Conservation (phyloP, 805 yeast genomes). For the Monosporozyma unispora region DNA sequence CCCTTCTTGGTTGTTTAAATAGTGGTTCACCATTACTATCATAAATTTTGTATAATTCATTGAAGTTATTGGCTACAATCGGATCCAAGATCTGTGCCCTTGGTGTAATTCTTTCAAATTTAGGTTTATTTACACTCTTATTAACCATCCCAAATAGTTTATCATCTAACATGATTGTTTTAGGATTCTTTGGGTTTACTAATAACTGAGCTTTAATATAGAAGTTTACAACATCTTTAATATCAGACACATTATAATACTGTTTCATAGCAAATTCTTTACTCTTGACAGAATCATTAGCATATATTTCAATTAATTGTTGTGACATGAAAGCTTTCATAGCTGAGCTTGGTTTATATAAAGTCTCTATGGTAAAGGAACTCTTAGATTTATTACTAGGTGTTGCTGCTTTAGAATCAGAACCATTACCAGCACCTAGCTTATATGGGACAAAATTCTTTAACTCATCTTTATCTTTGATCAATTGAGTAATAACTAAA, state of each 20-base stretch:
- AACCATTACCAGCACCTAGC: conserved; percentile 9
- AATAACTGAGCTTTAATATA: conserved; percentile 50
- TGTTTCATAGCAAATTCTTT: conserved; percentile 12
- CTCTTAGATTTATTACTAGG: neutral
- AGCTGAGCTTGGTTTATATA: conserved; percentile 50
- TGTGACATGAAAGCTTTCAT: conserved; percentile 38
- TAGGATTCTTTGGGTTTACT: conserved; percentile 44
- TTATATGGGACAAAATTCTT: conserved; percentile 60
- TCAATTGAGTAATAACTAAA: conserved; percentile 44
- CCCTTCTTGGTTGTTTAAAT: conserved; percentile 43
- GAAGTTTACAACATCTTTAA: conserved; percentile 42
- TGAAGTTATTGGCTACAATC: conserved; percentile 37
- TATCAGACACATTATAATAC: conserved; percentile 47
- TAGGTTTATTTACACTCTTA: conserved; percentile 13
- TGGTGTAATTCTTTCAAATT: conserved; percentile 26
- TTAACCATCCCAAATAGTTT: conserved; percentile 35
- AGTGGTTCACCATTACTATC: conserved; percentile 33
- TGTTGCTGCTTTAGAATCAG: conserved; percentile 1
- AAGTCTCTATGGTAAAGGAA: conserved; percentile 19
- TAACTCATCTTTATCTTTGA: conserved; percentile 41
- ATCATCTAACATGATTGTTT: conserved; percentile 47
- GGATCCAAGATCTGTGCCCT: conserved; percentile 40
- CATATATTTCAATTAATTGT: conserved; percentile 26
- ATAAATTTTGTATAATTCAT: conserved; percentile 42
- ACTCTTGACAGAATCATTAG: conserved; percentile 12